Evolutionary conservation across 345 rosid species (phyloP), one percentile per base, ranked within the genome.

Genomic region (Balakata baccata): DNA sequence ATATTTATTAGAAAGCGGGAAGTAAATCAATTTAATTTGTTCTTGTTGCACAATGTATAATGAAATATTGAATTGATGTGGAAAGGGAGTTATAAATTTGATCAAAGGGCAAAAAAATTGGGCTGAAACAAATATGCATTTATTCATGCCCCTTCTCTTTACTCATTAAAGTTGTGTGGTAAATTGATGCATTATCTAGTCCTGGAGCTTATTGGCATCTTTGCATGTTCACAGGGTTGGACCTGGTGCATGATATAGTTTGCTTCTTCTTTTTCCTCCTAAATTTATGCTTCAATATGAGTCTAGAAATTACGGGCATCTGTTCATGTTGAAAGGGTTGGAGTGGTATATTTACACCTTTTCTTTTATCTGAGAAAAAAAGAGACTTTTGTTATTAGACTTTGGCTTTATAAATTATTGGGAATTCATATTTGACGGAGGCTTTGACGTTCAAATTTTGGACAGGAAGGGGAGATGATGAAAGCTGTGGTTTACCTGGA

Each of bases 401-500:
- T 46, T 63, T 75, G 23, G 29, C 45, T 47, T 68, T 43, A 18
- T n/a, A 16, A 29, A 11, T 9, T 45, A n/a, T 70, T 43, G 64
- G 49, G 10, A 4, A 39, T 75, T 20, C 43, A 17, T 6, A 64
- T 76, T 51, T 76, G 73, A 74, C 51, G 38, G 49, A n/a, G 71
- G 17, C 50, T 66, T 66, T 70, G 57, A 76, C 56, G 0, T 29
- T 66, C 37, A 56, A 62, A 52, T 61, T 62, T 79, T 73, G 70
- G 80, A 80, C 89, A 92, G 99, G 94, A 87, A 83, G 89, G 96
- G 49, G 94, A 83, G 58, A 81, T 86, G 91, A 64, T 86, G 86
- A 87, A 91, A 81, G 87, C 99, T 43, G 89, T 83, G 11, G 76
- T 89, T 20, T 95, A 95, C 85, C 86, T 95, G 57, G 99, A 95